phyloP scores from a whole-genome alignment of 2,329 filamentous ascomycete species.

The Eurotiales sp. region DNA sequence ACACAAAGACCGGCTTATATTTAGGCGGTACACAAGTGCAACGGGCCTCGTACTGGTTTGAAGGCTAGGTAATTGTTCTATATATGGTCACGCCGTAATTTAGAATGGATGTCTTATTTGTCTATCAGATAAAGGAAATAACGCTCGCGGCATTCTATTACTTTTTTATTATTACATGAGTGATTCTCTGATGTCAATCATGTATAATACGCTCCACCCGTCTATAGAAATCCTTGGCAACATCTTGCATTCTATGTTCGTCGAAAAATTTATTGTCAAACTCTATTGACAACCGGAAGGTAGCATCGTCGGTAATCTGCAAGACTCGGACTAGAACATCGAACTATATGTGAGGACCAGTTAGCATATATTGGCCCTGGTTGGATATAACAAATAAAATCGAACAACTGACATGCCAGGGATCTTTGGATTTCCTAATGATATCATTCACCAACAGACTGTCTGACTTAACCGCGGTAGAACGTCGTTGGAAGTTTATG shows the following conservation, averaged over 20 bases:
- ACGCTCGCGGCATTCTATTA: no score
- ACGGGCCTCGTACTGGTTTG: no score
- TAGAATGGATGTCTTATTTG: no score
- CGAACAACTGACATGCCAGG: not conserved
- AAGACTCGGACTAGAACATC: not conserved
- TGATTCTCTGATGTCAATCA: not conserved
- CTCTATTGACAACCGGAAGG: not conserved
- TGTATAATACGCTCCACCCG: not conserved
- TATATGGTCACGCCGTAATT: no score
- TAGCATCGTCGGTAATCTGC: not conserved
- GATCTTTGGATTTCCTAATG: not conserved
- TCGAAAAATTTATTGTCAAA: not conserved
- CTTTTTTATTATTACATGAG: not conserved
- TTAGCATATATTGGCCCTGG: not conserved
- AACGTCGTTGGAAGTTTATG: not conserved
- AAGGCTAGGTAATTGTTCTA: no score
- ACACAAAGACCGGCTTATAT: no score
- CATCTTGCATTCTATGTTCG: not conserved
- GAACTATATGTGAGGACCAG: not conserved
- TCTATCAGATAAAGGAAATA: no score
- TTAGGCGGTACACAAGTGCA: no score
- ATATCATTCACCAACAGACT: not conserved
- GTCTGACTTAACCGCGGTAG: not conserved
- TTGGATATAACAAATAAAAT: not conserved
- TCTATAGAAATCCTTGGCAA: not conserved